These are phyloP conservation scores for Chrysanthemum seticuspe DNA, from an alignment of 129 eudicot species.

Conservation along the genomic window DNA sequence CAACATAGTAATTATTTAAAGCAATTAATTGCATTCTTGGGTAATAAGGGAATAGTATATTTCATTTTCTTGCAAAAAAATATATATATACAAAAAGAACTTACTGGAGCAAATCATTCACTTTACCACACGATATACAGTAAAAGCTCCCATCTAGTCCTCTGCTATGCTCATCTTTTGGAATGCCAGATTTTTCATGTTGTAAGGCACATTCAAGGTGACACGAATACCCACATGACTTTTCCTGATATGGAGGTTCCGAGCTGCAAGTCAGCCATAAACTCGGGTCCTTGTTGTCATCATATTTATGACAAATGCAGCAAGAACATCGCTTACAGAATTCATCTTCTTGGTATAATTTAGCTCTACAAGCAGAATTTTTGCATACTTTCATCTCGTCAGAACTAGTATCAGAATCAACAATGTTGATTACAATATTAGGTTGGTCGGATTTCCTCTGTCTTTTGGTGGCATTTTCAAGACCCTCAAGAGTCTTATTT, in stretches of 20 bases:
- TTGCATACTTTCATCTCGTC: conserved; percentile 40
- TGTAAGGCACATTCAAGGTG: conserved; percentile 76
- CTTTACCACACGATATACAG: conserved; percentile 79
- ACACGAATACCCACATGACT: conserved; percentile 76
- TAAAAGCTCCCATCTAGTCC: conserved; percentile 65
- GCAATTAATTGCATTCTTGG: too few relatives aligned
- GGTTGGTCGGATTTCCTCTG: conserved; percentile 40
- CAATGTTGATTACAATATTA: conserved; percentile 2
- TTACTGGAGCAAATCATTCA: conserved; percentile 76
- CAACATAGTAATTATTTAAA: too few relatives aligned
- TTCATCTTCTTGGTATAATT: conserved; percentile 42
- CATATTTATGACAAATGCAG: conserved; percentile 67
- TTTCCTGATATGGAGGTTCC: conserved; percentile 54
- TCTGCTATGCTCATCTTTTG: conserved; percentile 34
- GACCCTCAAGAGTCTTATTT: too few relatives aligned
- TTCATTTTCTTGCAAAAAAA: not conserved
- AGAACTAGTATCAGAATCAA: conserved; percentile 22
- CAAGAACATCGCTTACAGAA: conserved; percentile 91
- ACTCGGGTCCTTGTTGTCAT: conserved; percentile 90
- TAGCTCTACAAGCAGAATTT: conserved; percentile 82
- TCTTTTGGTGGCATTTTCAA: conserved; percentile 46
- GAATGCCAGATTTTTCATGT: conserved; percentile 59
- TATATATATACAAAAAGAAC: conserved; percentile 17
- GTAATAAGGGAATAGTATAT: too few relatives aligned
- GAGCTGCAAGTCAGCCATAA: conserved; percentile 77